Evolutionary conservation across 768 basidiomycete genomes (phyloP).

Genomic region (Pleurotus pulmonarius): DNA sequence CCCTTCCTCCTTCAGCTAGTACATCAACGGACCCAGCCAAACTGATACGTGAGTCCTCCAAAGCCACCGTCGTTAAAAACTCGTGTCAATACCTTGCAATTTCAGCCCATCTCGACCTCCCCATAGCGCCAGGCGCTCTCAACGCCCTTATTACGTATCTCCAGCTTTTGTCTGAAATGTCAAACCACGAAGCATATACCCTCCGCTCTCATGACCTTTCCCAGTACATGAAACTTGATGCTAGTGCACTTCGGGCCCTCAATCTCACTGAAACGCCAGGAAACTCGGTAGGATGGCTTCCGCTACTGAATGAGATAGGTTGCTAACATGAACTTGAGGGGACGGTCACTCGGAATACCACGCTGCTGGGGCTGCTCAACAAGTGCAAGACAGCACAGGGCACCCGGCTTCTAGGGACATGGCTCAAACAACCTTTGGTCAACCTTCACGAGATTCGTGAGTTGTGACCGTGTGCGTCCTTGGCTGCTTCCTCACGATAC

Average conservation of each 20-base stretch:
- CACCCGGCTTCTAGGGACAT: constrained; percentile 77
- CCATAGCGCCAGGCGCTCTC: constrained; percentile 74
- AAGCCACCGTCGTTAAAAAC: background rate
- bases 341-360: constrained; percentile 74
- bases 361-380: constrained; percentile 85
- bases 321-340: constrained; percentile 30
- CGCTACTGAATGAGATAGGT: background rate
- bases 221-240: constrained; percentile 95
- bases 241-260: constrained; percentile 87
- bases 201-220: constrained; percentile 86
- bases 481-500: background rate
- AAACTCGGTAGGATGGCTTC: constrained; percentile 36
- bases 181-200: constrained; percentile 77
- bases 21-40: constrained; percentile 47
- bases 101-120: constrained; percentile 76
- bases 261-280: constrained; percentile 76
- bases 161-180: constrained; percentile 68
- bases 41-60: constrained; percentile 47
- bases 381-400: constrained; percentile 97
- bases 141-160: constrained; percentile 83
- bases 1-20: constrained; percentile 28
- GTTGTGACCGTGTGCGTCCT: constrained; percentile 22
- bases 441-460: constrained; percentile 90
- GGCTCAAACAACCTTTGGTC: constrained; percentile 95
- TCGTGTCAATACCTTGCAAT: constrained; percentile 1